phyloP scores from a whole-genome alignment of 441 rosid species.

The Isatis lusitanica region DNA sequence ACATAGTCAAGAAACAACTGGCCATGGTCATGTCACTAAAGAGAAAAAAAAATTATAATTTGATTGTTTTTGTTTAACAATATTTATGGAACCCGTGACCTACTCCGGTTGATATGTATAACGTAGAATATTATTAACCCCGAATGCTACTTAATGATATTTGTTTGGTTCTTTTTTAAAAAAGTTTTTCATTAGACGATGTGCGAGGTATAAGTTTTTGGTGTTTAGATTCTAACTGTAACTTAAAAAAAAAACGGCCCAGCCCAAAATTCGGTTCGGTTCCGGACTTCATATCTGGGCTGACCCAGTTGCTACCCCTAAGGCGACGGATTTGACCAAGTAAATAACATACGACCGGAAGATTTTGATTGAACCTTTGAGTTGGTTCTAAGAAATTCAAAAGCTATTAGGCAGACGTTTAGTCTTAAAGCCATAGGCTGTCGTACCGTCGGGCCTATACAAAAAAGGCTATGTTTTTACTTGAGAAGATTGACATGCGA shows the following conservation, averaged over 20 bases:
- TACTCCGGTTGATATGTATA: not conserved
- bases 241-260: not conserved
- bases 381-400: slow-evolving; percentile 1
- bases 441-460: slow-evolving; percentile 19
- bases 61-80: not conserved
- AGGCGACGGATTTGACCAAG: not conserved
- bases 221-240: not conserved
- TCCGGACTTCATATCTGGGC: not conserved
- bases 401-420: not conserved
- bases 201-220: not conserved
- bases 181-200: not conserved
- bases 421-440: slow-evolving; percentile 4
- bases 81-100: not conserved
- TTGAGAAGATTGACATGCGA: slow-evolving; percentile 13
- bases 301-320: not conserved
- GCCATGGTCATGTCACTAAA: not conserved
- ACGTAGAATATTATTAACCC: not conserved
- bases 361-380: not conserved
- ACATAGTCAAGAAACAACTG: not conserved
- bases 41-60: not conserved
- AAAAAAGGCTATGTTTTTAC: slow-evolving; percentile 5
- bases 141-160: not conserved
- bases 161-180: not conserved
- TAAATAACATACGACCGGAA: not conserved
- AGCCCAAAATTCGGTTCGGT: not conserved